phyloP scores from a whole-genome alignment of 2,329 filamentous ascomycete genomes.

The Exophiala alcalophila region DNA sequence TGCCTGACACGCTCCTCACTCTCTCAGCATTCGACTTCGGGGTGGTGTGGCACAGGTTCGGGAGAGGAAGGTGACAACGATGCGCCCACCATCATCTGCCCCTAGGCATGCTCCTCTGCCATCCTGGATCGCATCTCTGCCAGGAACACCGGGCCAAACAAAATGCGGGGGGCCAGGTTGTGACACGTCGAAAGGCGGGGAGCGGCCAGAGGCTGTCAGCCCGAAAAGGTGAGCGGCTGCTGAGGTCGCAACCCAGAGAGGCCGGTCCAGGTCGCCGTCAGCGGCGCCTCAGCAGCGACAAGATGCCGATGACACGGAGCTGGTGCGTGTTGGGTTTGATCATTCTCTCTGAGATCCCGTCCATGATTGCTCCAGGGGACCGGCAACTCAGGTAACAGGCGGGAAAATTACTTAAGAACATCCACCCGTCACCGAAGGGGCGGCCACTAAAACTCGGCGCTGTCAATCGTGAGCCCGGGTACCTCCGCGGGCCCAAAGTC shows the following conservation, averaged over 20 bases:
- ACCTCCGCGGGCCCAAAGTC: conserved; percentile 24
- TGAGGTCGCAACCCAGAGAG: not conserved
- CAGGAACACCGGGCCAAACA: conserved; percentile 13
- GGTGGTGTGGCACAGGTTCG: too few species aligned
- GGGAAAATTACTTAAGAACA: too few species aligned
- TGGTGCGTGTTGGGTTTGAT: too few species aligned
- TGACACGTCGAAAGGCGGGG: conserved; percentile 21
- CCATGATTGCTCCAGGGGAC: too few species aligned
- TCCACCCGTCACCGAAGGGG: not conserved
- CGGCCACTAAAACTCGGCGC: conserved; percentile 2
- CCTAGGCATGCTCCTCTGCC: too few species aligned
- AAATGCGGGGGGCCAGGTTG: conserved; percentile 16
- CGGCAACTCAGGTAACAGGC: too few species aligned
- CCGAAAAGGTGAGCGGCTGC: not conserved
- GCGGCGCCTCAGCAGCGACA: too few species aligned
- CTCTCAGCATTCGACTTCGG: too few species aligned
- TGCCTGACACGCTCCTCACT: conserved; percentile 4
- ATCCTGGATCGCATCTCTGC: not conserved
- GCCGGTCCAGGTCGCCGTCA: conserved; percentile 1
- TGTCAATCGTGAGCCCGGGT: conserved; percentile 12
- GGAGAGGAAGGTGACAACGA: too few species aligned
- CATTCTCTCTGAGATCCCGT: too few species aligned
- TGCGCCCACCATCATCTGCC: too few species aligned
- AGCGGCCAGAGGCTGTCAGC: conserved; percentile 7
- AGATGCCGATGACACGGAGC: too few species aligned